Evolutionary conservation across 306 rosid genomes (phyloP), one percentile per base, ranked within the genome.

Genomic region (Dryas octopetala): DNA sequence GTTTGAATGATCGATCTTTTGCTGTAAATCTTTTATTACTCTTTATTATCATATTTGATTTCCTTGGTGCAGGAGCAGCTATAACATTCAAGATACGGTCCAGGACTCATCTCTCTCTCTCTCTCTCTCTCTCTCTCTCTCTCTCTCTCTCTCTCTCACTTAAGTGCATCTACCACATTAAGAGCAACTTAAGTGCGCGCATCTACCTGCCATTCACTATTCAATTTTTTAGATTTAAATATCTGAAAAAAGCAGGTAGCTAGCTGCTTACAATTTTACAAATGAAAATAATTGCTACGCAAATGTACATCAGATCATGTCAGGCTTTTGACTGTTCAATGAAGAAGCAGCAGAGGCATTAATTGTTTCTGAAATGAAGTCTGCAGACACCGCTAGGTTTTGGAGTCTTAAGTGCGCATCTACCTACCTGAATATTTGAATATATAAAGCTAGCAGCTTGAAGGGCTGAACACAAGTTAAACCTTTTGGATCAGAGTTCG

Each of bases 61-160:
- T 74, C 72, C 52, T 41, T 75, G 66, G 70, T 76, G 62, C 62
- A 62, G 62, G 66, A 82, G 71, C 65, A 70, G 62, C 76, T 64
- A 59, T 19, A 19, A 60, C 76, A 45, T 71, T 86, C 61, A 68
- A 62, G 84, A 74, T 71, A 83, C 79, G 93, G 66, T 75, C 51
- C 59, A 57, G 67, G 72, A 68, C 51, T 72, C 69, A 32, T 32
- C 63, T 48, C 7, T 62, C 17, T 40, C 23, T 41, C 57, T 14
- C 46, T 53, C 19, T 19, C 19, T 19, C 19, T 62, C 17, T 40
- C 23, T 41, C 57, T 14, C 46, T 53, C 19, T 19, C 19, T 19
- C 19, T 32, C 63, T 48, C 7, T 62, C 17, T 40, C 23, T 41
- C 57, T 14, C 46, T 53, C 19, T 19, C 19, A 0, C 19, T 19